Conservation (phyloP, 768 basidiomycete species). For the Suillus weaverae region DNA sequence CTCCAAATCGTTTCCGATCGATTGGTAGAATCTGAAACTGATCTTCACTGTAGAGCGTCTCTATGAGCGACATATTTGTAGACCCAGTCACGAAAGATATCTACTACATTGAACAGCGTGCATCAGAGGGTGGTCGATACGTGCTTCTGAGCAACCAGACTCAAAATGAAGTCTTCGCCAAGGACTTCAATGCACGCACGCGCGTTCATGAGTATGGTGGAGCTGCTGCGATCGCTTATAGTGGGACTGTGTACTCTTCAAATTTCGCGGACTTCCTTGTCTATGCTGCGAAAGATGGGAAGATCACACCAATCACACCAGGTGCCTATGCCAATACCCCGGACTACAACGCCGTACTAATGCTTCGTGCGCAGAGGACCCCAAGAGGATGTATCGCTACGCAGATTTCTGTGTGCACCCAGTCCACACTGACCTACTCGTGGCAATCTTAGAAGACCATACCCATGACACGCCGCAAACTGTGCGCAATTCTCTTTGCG, state of each 20-base stretch:
- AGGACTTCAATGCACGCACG: conserved; percentile 51
- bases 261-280: conserved; percentile 51
- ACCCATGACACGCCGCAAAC: conserved; percentile 40
- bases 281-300: conserved; percentile 38
- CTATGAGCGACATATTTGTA: conserved; percentile 48
- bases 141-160: conserved; percentile 53
- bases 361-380: background rate
- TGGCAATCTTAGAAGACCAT: conserved; percentile 72
- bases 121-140: conserved; percentile 49
- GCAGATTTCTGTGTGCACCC: conserved; percentile 66
- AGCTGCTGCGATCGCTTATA: conserved; percentile 48
- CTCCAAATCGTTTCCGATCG: conserved; percentile 14
- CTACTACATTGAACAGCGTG: conserved; percentile 60
- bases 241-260: conserved; percentile 55
- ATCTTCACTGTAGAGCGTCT: conserved; percentile 22
- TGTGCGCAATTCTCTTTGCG: conserved; percentile 51
- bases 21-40: background rate
- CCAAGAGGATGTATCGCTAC: conserved; percentile 52
- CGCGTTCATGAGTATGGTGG: conserved; percentile 71
- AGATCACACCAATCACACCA: conserved; percentile 50
- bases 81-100: conserved; percentile 46
- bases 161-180: conserved; percentile 47
- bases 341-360: background rate
- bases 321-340: conserved; percentile 36
- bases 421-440: conserved; percentile 48